A percentile compares a stretch with the other conserved stretches of the same genome.
phyloP scores from a whole-genome alignment of 1,139 yeast genomes.

The Nematodospora anomalae region DNA sequence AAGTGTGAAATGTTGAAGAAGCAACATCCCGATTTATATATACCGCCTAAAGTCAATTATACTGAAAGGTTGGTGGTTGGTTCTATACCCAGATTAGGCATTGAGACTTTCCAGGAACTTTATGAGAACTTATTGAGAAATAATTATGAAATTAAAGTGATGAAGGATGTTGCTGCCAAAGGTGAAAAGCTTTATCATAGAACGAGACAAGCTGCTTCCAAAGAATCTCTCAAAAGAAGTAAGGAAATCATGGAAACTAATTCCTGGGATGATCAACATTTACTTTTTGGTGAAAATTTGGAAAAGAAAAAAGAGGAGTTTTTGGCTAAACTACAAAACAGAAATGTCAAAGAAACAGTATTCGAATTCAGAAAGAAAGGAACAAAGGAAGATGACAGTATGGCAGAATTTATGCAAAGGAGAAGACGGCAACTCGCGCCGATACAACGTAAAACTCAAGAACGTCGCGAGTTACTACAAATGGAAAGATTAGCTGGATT shows the following conservation, averaged over 20 bases:
- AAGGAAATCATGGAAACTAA: conserved; percentile 76
- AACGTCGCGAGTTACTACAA: conserved; percentile 65
- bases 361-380: conserved; percentile 74
- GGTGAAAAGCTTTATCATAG: conserved; percentile 88
- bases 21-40: conserved; percentile 42
- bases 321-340: conserved; percentile 65
- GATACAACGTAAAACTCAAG: conserved; percentile 74
- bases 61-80: conserved; percentile 83
- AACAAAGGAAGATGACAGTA: conserved; percentile 53
- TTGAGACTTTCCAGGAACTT: conserved; percentile 75
- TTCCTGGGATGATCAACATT: conserved; percentile 83
- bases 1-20: conserved; percentile 52
- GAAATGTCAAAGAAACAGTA: conserved; percentile 82
- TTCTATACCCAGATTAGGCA: conserved; percentile 66
- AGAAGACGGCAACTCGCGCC: conserved; percentile 89
- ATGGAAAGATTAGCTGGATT: conserved; percentile 78
- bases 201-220: conserved; percentile 84
- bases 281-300: conserved; percentile 68
- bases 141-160: conserved; percentile 66
- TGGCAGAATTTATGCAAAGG: conserved; percentile 80
- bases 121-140: conserved; percentile 60
- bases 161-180: conserved; percentile 72
- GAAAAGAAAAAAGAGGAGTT: conserved; percentile 76
- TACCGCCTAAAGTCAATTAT: conserved; percentile 62
- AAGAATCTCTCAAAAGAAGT: conserved; percentile 79